phyloP scores from a whole-genome alignment of 208 protist genomes.

The Acanthamoeba sp. region DNA sequence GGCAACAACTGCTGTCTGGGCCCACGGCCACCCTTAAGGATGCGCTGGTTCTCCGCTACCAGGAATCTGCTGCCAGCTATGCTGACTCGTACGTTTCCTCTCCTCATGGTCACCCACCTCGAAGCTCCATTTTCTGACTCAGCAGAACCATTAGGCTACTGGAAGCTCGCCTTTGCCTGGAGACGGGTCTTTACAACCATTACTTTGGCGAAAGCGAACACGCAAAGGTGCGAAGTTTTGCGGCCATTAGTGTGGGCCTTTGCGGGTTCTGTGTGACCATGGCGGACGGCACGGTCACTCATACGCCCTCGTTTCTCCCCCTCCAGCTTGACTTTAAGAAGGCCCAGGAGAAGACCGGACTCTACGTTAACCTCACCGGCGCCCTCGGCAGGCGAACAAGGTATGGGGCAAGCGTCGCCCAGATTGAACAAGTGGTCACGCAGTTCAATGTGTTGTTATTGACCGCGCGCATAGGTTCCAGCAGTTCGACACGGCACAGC shows the following conservation, averaged over 20 bases:
- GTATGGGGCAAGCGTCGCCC: background rate
- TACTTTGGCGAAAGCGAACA: slow-evolving; percentile 19
- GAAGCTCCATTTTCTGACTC: background rate
- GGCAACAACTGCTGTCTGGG: slow-evolving; percentile 43
- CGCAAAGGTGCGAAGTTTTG: background rate
- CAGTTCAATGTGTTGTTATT: no score
- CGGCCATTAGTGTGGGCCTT: no score
- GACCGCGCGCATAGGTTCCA: slow-evolving; percentile 2
- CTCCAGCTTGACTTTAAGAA: background rate
- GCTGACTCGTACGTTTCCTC: slow-evolving; percentile 5
- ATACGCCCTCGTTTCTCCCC: background rate
- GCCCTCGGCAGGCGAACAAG: slow-evolving; percentile 53
- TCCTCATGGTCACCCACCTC: background rate
- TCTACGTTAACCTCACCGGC: slow-evolving; percentile 48
- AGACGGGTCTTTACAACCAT: slow-evolving; percentile 2
- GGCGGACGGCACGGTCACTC: no score
- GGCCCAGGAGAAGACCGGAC: slow-evolving; percentile 49
- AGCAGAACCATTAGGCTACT: background rate
- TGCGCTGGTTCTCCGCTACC: slow-evolving; percentile 27
- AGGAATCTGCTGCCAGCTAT: slow-evolving; percentile 43
- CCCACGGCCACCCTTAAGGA: slow-evolving; percentile 40
- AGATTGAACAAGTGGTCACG: background rate
- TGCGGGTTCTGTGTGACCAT: no score
- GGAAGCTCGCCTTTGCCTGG: slow-evolving; percentile 9
- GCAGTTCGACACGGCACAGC: slow-evolving; percentile 32